Evolutionary conservation across 1,284 basidiomycete genomes (phyloP).

Genomic region (Boletus holoroseus): DNA sequence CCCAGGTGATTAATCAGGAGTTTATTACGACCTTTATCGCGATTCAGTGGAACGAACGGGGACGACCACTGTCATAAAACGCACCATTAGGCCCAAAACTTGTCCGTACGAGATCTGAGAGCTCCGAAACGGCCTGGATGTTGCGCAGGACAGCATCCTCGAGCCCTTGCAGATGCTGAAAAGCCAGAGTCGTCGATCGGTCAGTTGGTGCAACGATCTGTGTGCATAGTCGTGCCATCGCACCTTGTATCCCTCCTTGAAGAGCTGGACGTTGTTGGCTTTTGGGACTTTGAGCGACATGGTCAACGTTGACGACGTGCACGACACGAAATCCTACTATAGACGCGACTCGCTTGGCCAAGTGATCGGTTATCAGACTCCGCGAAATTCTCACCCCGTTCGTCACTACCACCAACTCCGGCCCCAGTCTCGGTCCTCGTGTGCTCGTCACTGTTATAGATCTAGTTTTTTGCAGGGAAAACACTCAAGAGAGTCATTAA

Average conservation of each 20-base stretch:
- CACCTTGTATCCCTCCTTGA: conserved; percentile 94
- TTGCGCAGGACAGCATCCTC: conserved; percentile 94
- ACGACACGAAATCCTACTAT: background rate
- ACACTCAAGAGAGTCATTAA: background rate
- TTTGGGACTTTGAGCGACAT: conserved; percentile 97
- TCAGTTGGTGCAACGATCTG: conserved; percentile 6
- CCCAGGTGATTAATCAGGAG: conserved; percentile 96
- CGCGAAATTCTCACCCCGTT: conserved; percentile 9
- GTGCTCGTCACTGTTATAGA: background rate
- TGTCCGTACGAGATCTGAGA: conserved; percentile 93
- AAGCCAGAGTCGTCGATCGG: conserved; percentile 1
- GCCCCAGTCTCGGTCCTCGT: background rate
- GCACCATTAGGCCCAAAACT: conserved; percentile 94
- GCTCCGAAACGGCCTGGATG: conserved; percentile 91
- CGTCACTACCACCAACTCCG: background rate
- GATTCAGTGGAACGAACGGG: conserved; percentile 2
- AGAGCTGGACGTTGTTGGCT: conserved; percentile 82
- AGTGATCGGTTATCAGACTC: conserved; percentile 11
- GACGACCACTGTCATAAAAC: conserved; percentile 24
- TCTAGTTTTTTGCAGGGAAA: background rate
- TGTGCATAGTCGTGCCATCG: conserved; percentile 4
- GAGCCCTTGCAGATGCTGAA: conserved; percentile 78
- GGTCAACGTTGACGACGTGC: conserved; percentile 10
- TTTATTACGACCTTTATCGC: conserved; percentile 78
- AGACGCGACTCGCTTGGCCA: background rate